Base-by-base conservation (phyloP, 306 rosid genomes). In the Mimosa bimucronata region DNA sequence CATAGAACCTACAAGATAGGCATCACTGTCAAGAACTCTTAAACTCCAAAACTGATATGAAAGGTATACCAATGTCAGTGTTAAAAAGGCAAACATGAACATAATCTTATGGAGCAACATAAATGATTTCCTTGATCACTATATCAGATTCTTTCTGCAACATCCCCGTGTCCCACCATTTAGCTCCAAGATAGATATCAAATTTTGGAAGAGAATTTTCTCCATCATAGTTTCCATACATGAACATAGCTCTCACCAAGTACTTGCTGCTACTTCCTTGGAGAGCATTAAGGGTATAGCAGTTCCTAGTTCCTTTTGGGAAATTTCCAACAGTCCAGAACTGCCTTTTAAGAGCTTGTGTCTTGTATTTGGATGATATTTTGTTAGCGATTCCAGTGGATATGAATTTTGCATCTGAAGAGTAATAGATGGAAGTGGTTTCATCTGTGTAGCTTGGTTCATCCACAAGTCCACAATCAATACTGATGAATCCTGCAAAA, bases 271-370 rank as follows among this genome's bases (percentile, higher is more conserved):
- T 66, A 18, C 79, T 70, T 62, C 79, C 85, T 31, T 74, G 83
- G 19, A 85, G 57, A 69, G 66, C 83, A 46, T 16, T 25, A 37
- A 85, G 78, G 58, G 85, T 78, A 45, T 78, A 81, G 72, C 85
- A 85, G 78, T 85, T 81, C 37, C 88, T 81, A 1, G 76, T 74
- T 78, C 83, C 83, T 78, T 18, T 60, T 4, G 83, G 81, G 78
- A 85, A 85, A 38, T 83, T 85, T 74, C 83, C 75, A 14, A 85
- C 85, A 68, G 81, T 85, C 88, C 83, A 78, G 46, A 85, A 81
- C 37, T 68, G 88, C 26, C 34, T 85, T 14, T 30, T 25, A 50
- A 81, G 83, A 65, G 78, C 19, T 3, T 34, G 66, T 12, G 75
- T 65, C 48, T 78, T 69, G 11, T 74, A 52, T 68, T 74, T 62